Evolutionary conservation across 83 land plant genomes (phyloP), one percentile per base, ranked within the genome.

Genomic region (Isoetes engelmannii): DNA sequence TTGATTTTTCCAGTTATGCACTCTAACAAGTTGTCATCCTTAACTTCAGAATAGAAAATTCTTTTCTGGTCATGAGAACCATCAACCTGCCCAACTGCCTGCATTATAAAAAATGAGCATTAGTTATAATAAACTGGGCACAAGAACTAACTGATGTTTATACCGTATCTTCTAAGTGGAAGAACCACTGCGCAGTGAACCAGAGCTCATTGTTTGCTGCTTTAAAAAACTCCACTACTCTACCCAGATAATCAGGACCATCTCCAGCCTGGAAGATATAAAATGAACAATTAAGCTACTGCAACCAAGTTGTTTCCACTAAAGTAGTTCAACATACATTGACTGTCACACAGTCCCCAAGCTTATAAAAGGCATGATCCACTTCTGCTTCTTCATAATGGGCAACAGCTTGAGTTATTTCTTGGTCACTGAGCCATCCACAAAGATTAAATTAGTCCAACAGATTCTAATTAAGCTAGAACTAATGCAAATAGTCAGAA

Each of bases 121-220:
- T 21, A 64, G 8, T 64, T 10, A 43, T 42, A 42, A 18, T 15
- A 3, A 42, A 6, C 67, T 41, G 48, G 47, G 43, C 72, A 56
- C 10, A 51, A 13, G 37, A 18, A 68, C 42, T 7, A 5, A 69
- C 71, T 6, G 20, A 43, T 47, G 5, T 17, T 81, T 65, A 59
- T 77, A 88, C 97, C 18, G 97, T 92, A 56, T 92, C 97, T 10
- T 71, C 71, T 4, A 84, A 80, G 70, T 86, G 69, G 51, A 77
- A 92, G 58, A 77, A 92, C 97, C 97, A 92, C 51, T 86, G 93
- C 4, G 79, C 84, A 44, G 77, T 72, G 58, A 92, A 86, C 67
- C 86, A 81, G 8, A 45, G 48, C 13, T 66, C 45, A 4, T 79
- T 75, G 45, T 84, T 83, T 55, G 51, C 57, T 15, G 79, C 68